Base-by-base conservation (phyloP, 139 green algal species). In the Pycnococcus provasolii region DNA sequence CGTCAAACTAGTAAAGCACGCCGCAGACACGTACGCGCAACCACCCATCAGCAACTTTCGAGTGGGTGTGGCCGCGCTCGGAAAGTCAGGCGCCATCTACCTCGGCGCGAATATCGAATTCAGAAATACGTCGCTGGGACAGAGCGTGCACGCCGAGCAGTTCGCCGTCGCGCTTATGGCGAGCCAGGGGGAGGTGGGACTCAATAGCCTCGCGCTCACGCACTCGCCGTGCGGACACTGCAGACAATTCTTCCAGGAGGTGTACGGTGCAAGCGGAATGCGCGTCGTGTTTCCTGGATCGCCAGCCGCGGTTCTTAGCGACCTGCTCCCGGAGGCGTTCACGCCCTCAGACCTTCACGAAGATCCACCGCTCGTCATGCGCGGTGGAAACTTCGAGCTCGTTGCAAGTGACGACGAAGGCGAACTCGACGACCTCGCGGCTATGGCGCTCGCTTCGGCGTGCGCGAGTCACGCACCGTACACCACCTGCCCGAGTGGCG, bases 71-170 rank as follows among this genome's bases (percentile, higher is more conserved):
- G 57, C 73, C 1, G 77, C 51, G 3, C 15, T 84, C 41, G 77
- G 67, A 2, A 42, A 43, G 26, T 77, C 46, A 8, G 79, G 77
- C 42, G 53, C 53, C 13, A 48, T 73, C 6, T 85, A 71, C 61
- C 11, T 79, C 1, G 79, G 79, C 41, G 74, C 82, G 4, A 85
- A 85, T 45, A 52, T 85, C 0, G 79, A 85, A 74, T 75, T 85
- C 62, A 50, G 43, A 1, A 62, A 66, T 39, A 11, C 80, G 26
- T 69, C 79, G 9, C 51, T 85, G 57, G 62, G 74, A 5, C n/a
- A 64, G n/a, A 70, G 65, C 39, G 50, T 85, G 7, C 79, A 85
- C 67, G 79, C 79, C 15, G 79, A 85, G 67, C 79, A 85, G 68
- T 85, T 81, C 66, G 47, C 73, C 45, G 42, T 81, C 2, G 53